These are phyloP conservation scores for Neltuma alba DNA, from an alignment of 306 rosid genomes.

Conservation along the genomic window DNA sequence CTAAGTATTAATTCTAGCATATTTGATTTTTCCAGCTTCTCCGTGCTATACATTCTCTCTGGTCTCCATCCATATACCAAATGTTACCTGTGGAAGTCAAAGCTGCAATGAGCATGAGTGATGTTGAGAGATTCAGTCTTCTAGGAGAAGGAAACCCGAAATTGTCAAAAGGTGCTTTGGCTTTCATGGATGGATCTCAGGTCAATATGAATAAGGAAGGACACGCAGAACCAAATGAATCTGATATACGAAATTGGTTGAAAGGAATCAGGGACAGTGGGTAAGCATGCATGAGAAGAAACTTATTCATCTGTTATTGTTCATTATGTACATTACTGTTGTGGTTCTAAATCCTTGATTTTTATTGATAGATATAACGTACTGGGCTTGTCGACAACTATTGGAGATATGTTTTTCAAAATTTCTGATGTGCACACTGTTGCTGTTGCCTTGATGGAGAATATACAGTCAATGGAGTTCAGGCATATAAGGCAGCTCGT, in stretches of 20 bases:
- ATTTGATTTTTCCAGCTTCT: conserved; percentile 72
- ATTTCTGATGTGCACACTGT: conserved; percentile 67
- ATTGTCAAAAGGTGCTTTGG: conserved; percentile 54
- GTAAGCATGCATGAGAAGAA: conserved; percentile 51
- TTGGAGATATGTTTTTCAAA: conserved; percentile 85
- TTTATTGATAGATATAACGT: conserved; percentile 73
- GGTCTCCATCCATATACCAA: conserved; percentile 80
- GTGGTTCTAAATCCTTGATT: conserved; percentile 31
- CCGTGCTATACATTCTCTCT: conserved; percentile 81
- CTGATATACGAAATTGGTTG: conserved; percentile 88
- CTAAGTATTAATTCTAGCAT: conserved; percentile 25
- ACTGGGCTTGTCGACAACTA: conserved; percentile 85
- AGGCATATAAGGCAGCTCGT: conserved; percentile 91
- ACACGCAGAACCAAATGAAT: conserved; percentile 62
- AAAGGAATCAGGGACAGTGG: conserved; percentile 96
- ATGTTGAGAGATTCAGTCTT: conserved; percentile 77
- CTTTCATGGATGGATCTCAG: conserved; percentile 57
- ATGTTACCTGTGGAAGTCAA: conserved; percentile 77
- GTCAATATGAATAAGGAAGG: conserved; percentile 65
- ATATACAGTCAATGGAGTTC: conserved; percentile 94
- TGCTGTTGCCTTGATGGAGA: conserved; percentile 81
- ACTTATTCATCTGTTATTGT: conserved; percentile 30
- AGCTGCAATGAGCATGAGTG: conserved; percentile 88
- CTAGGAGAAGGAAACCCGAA: conserved; percentile 92
- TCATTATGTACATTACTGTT: conserved; percentile 23